Conservation (phyloP, 495 filamentous ascomycete genomes). For the Lindgomyces ingoldianus region DNA sequence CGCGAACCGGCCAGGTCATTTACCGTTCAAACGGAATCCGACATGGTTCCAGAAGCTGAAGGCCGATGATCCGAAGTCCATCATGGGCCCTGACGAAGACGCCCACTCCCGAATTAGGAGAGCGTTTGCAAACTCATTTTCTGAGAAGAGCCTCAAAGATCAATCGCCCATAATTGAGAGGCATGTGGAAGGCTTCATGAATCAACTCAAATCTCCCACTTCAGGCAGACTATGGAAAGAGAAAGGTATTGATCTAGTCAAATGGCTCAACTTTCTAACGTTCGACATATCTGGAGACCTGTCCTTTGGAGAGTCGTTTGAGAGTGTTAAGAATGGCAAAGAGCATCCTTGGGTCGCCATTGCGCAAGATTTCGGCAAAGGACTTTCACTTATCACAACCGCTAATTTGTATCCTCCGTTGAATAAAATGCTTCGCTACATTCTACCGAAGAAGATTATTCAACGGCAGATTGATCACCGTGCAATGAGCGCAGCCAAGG, state of each 20-base stretch:
- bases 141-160: constrained; percentile 24
- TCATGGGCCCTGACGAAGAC: constrained; percentile 25
- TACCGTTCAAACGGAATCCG: constrained; percentile 8
- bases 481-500: constrained; percentile 21
- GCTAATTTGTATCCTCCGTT: constrained; percentile 22
- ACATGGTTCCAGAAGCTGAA: constrained; percentile 22
- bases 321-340: constrained; percentile 23
- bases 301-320: constrained; percentile 31
- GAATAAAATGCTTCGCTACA: constrained; percentile 16
- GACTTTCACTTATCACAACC: constrained; percentile 9
- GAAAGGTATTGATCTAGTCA: constrained; percentile 17
- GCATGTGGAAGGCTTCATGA: constrained; percentile 15
- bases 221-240: constrained; percentile 2
- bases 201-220: constrained; percentile 9
- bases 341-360: constrained; percentile 26
- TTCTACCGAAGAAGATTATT: constrained; percentile 23
- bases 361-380: constrained; percentile 20
- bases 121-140: constrained; percentile 24
- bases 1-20: constrained; percentile 8
- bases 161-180: constrained; percentile 20
- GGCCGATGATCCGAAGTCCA: constrained; percentile 21
- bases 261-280: constrained; percentile 30
- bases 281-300: constrained; percentile 34
- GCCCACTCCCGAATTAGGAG: constrained; percentile 11
- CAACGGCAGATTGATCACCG: constrained; percentile 17